Evolutionary conservation across 2,329 filamentous ascomycete genomes (phyloP).

Genomic region (Neonectria punicea): DNA sequence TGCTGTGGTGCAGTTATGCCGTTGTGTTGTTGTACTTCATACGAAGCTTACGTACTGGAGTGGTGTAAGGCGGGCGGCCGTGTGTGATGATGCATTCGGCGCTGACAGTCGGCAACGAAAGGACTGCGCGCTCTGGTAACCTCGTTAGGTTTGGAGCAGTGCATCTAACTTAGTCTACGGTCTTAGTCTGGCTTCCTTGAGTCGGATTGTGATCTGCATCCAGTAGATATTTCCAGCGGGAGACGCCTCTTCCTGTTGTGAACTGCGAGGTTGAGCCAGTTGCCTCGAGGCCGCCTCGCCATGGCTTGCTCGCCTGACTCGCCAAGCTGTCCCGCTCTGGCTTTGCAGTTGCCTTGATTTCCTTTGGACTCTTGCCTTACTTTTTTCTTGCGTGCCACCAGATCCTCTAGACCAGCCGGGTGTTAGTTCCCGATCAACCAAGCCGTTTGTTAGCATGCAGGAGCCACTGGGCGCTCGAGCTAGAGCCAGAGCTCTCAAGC

Average conservation of each 20-base stretch:
- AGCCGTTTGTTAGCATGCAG: neutral
- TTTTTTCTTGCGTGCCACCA: neutral
- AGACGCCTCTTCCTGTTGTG: neutral
- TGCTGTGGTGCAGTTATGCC: neutral
- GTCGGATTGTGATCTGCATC: constrained; percentile 1
- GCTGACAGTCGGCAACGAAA: constrained; percentile 1
- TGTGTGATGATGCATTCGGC: neutral
- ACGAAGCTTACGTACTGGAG: neutral
- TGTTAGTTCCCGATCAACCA: neutral
- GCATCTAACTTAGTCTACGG: too few relatives aligned
- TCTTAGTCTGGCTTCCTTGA: neutral
- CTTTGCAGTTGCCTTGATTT: neutral
- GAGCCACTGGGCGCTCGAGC: neutral
- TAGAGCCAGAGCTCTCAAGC: neutral
- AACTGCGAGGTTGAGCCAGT: neutral
- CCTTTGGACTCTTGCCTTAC: neutral
- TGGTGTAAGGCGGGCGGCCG: neutral
- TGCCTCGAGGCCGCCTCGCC: neutral
- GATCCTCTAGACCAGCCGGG: neutral
- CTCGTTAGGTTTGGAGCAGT: neutral
- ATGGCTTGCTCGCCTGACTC: too few relatives aligned
- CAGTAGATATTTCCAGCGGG: constrained; percentile 1
- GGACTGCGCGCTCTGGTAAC: too few relatives aligned
- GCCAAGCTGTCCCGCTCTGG: neutral
- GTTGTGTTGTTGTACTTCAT: neutral